Base-by-base conservation (phyloP, 2,329 filamentous ascomycete species). In the Sclerotinia sclerotiorum region DNA sequence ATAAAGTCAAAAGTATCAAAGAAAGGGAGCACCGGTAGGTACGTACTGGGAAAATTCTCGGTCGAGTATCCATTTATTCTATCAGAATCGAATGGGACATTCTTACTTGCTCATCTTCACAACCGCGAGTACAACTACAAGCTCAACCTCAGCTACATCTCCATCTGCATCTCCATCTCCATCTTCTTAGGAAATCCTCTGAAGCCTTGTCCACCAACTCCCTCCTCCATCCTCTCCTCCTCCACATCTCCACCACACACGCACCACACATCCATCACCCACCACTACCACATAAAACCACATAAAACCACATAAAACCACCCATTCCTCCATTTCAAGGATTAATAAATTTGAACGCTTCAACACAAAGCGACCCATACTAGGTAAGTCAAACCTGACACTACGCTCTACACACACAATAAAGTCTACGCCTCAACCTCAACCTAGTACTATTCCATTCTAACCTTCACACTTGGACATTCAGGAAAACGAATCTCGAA, bases 161-260 rank as follows among this genome's bases (percentile, higher is more conserved):
- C 2, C 39, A 42, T 15, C 39, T 42, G 1, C 39, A 42, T 13
- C 39, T 42, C 15, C 39, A 42, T 5, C 39, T 42, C 39, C 39
- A 42, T 42, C 39, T 15, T 42, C 39, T 39, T 39, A 15, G 11
- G 39, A 13, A 39, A 39, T 39, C 13, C 39, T 39, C 13, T 39
- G 39, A 13, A 39, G 29, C 4, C 15, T 32, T 32, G 21, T 29
- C 29, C 52, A 17, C 27, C 7, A 8, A 29, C 27, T 27, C 32
- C 49, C n/a, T 27, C n/a, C n/a, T 27, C 49, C 27, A 19, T 10
- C 51, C 24, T 4, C 51, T 52, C 51, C 49, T 54, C 51, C 52
- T 35, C 52, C 52, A 35, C 52, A 55, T 55, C 17, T 55, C 52
- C 52, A 55, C 29, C 52, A n/a, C n/a, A n/a, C n/a, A n/a, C n/a